phyloP scores from a whole-genome alignment of 2,329 filamentous ascomycete species.

The Penicillium aurantiogriseum region DNA sequence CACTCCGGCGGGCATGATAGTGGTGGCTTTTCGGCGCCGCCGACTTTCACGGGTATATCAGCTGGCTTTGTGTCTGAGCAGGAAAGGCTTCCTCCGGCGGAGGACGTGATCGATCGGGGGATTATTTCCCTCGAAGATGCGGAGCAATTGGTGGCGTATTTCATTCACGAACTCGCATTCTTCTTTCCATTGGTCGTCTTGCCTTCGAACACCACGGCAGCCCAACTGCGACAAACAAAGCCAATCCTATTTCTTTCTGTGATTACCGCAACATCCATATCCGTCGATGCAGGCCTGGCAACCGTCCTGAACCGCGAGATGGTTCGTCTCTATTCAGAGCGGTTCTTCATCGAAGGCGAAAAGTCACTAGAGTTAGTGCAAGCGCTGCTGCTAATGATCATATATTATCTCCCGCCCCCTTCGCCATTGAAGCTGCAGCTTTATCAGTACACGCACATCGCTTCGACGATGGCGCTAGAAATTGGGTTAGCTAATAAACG shows the following conservation, averaged over 20 bases:
- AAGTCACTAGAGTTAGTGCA: slow-evolving; percentile 55
- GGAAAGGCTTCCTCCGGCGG: slow-evolving; percentile 6
- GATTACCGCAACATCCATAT: slow-evolving; percentile 64
- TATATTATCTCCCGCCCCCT: slow-evolving; percentile 52
- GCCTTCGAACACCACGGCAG: slow-evolving; percentile 29
- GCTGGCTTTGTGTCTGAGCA: slow-evolving; percentile 20
- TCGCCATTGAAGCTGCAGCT: slow-evolving; percentile 50
- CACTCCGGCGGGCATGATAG: slow-evolving; percentile 21
- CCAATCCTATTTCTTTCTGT: slow-evolving; percentile 70
- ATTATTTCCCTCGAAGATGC: slow-evolving; percentile 34
- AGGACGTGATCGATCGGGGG: slow-evolving; percentile 35
- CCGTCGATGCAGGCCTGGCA: slow-evolving; percentile 48
- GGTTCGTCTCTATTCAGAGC: slow-evolving; percentile 49
- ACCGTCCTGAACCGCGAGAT: slow-evolving; percentile 49
- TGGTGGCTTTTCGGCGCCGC: slow-evolving; percentile 20
- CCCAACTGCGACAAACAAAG: slow-evolving; percentile 42
- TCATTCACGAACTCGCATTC: slow-evolving; percentile 30
- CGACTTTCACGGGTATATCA: slow-evolving; percentile 20
- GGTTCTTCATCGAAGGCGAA: slow-evolving; percentile 50
- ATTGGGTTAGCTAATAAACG: slow-evolving; percentile 40
- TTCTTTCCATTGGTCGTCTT: slow-evolving; percentile 35
- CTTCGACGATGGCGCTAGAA: slow-evolving; percentile 51
- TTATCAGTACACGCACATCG: slow-evolving; percentile 54
- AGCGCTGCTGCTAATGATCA: slow-evolving; percentile 48
- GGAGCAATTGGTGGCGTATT: slow-evolving; percentile 33